Conservation (phyloP, 148 eudicot species). For the Heliosperma pusillum region DNA sequence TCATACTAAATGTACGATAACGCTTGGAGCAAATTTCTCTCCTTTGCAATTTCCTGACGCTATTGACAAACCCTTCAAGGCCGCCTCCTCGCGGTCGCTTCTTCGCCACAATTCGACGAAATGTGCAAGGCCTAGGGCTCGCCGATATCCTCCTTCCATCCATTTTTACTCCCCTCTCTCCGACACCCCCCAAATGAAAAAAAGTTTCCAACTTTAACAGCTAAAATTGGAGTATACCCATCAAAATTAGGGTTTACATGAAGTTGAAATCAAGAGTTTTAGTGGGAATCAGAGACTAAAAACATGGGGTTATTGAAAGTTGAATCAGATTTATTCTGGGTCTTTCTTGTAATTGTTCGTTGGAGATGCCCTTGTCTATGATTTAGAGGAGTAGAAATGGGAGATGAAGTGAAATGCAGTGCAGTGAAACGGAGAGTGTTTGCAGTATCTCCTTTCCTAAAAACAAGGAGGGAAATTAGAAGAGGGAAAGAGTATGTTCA, state of each 20-base stretch:
- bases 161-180: conserved; percentile 34
- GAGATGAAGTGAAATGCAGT: background rate
- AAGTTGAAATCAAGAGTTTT: conserved; percentile 18
- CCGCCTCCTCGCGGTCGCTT: conserved; percentile 56
- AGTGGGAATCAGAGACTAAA: conserved; percentile 1
- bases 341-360: background rate
- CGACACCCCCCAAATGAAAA: background rate
- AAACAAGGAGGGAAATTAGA: background rate
- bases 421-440: background rate
- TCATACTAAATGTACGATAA: conserved; percentile 74
- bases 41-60: conserved; percentile 84
- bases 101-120: conserved; percentile 80
- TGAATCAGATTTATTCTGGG: conserved; percentile 1
- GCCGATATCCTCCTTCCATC: conserved; percentile 85
- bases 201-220: background rate
- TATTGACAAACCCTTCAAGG: conserved; percentile 77
- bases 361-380: background rate
- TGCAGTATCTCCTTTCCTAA: background rate
- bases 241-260: conserved; percentile 2
- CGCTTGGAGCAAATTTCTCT: conserved; percentile 88
- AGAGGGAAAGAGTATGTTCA: background rate
- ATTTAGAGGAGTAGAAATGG: background rate
- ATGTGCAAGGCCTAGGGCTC: conserved; percentile 77
- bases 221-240: background rate
- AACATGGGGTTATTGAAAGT: background rate